Base-by-base conservation (phyloP, 768 basidiomycete species). In the Cystobasidium ongulense region DNA sequence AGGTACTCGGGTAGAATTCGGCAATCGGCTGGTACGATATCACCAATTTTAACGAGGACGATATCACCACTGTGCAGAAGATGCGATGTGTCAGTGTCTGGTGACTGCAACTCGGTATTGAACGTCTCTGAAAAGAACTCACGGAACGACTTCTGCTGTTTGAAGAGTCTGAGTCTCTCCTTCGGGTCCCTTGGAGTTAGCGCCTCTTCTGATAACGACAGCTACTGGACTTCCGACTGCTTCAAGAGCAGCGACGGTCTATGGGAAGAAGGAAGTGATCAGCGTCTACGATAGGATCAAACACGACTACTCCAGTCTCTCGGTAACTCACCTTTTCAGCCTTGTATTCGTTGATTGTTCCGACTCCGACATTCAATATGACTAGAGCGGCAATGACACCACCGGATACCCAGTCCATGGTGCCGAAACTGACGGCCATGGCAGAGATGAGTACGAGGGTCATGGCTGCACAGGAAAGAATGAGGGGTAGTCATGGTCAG, bases 161-260 rank as follows among this genome's bases (percentile, higher is more conserved):
- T 61, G 57, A 29, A 77, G 74, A n/a, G 75, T 72, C n/a, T 76
- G 76, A 17, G 76, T 68, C 1, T 64, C 23, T 18, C 65, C 74
- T 8, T 75, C 57, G 7, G 13, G 54, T 36, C n/a, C 68, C 63
- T 31, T 52, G 10, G 41, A 38, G 57, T 15, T 77, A 7, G 62
- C 63, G 8, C 68, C 35, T 46, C 78, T 76, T 38, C 82, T 78
- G 23, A 82, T 73, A 43, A 82, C 81, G 13, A 78, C 80, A 21
- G 82, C 82, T 50, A 79, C 76, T 1, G 82, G 82, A n/a, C 80
- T 78, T 50, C 81, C 81, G 43, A 82, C 81, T 1, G 80, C 80
- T 65, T 81, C 80, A 21, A 82, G 77, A n/a, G 80, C 80, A 7
- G 81, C 82, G 33, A 82, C 81, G 17, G 81, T 82, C 80, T 82